A percentile compares a stretch with the other conserved stretches of the same genome.
phyloP scores from a whole-genome alignment of 192 early-diverging fungal genomes.

The Lobosporangium transversale region DNA sequence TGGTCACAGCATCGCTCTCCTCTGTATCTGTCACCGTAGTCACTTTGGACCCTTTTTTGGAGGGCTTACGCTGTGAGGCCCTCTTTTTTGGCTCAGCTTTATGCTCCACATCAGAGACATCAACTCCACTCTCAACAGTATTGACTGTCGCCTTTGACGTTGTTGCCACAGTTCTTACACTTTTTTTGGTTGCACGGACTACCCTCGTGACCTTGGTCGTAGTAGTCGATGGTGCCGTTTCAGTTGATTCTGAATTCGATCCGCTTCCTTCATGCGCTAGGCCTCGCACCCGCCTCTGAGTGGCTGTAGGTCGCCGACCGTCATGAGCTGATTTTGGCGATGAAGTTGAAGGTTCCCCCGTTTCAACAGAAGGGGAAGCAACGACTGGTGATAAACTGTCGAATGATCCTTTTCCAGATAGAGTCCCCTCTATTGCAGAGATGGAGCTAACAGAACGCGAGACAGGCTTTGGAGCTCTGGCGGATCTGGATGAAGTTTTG shows the following conservation, averaged over 20 bases:
- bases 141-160: not conserved
- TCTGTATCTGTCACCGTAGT: not conserved
- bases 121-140: no score
- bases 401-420: not conserved
- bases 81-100: no score
- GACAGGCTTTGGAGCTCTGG: not conserved
- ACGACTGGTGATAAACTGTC: not conserved
- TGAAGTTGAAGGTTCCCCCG: no score
- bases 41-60: no score
- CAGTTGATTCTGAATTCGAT: no score
- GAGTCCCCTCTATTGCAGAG: not conserved
- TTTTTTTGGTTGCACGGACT: not conserved
- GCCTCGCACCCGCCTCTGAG: not conserved
- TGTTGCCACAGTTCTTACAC: not conserved
- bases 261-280: not conserved
- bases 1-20: constrained; percentile 11
- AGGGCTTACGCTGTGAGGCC: no score
- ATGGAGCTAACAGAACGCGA: constrained; percentile 1
- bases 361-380: no score
- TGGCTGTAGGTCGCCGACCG: not conserved
- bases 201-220: no score
- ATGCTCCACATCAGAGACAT: no score
- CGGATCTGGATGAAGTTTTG: not conserved
- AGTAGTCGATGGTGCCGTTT: no score
- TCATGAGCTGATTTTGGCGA: not conserved